phyloP scores from a whole-genome alignment of 441 rosid genomes.

The Erysimum pusillum region DNA sequence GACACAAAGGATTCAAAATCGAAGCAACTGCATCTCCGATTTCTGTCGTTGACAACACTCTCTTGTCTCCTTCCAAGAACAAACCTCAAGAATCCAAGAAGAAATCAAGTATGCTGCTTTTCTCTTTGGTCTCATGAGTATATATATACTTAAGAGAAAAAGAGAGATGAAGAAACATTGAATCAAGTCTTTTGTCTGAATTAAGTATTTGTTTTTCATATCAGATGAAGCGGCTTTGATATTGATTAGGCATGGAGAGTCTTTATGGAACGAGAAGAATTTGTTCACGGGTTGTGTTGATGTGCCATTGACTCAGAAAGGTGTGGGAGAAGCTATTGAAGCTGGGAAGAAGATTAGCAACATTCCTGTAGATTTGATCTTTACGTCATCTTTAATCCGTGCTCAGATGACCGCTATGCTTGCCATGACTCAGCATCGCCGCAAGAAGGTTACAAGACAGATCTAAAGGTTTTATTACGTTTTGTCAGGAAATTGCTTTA shows the following conservation, averaged over 20 bases:
- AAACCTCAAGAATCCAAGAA: constrained; percentile 52
- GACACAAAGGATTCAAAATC: constrained; percentile 49
- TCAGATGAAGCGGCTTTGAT: constrained; percentile 89
- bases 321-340: constrained; percentile 95
- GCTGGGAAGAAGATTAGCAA: constrained; percentile 95
- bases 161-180: constrained; percentile 17
- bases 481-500: background rate
- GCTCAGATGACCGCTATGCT: constrained; percentile 99
- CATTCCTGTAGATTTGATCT: constrained; percentile 93
- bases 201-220: background rate
- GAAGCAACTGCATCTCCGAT: constrained; percentile 68
- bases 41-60: constrained; percentile 66
- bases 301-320: constrained; percentile 90
- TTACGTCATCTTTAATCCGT: constrained; percentile 87
- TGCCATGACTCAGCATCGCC: constrained; percentile 97
- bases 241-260: constrained; percentile 92
- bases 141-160: background rate
- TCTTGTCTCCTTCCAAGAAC: constrained; percentile 61
- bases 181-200: background rate
- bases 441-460: constrained; percentile 68
- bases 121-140: background rate
- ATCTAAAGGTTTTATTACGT: background rate
- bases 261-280: constrained; percentile 97
- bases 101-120: constrained; percentile 64
- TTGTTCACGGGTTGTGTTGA: constrained; percentile 96